Base-by-base conservation (phyloP, 2,329 filamentous ascomycete genomes). In the Annulohypoxylon truncatum region DNA sequence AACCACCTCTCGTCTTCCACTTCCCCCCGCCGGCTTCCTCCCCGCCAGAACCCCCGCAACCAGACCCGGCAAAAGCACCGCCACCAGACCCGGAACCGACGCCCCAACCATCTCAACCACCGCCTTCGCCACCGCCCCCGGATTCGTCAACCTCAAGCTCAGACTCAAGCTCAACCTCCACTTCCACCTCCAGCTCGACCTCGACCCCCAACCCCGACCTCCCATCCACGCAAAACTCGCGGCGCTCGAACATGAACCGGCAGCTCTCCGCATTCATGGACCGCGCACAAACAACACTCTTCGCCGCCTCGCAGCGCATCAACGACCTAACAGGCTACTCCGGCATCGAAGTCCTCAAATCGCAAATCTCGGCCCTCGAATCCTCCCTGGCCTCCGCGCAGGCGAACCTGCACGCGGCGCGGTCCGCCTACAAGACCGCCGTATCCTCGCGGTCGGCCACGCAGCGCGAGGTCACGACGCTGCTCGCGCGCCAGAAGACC, bases 281-380 rank as follows among this genome's bases (percentile, higher is more conserved):
- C 81, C 90, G 92, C 69, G 78, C 97, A 18, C 93, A 98, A 76
- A 88, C 90, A 29, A 94, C 95, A 73, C 86, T 96, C 47, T 91
- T 97, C 69, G 87, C 91, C 54, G 94, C 94, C 3, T 93, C 93
- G 1, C 92, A 96, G 77, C 91, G 92, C 64, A 87, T 99, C 79
- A 99, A 97, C 79, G 93, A 94, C 74, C 88, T 97, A 57, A 99
- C 96, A 2, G 96, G 96, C 70, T 99, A 98, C 82, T 92, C 92
- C 0, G 89, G 91, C 44, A 98, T 99, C 78, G 94, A 97, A 78
- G 83, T 87, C 22, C 87, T 99, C 71, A 96, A 97, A 77, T 81
- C 83, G 8, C 88, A 92, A 63, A 98, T 98, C 78, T 85, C 89
- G 13, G 78, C 81, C 20, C 91, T 90, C 64, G 92, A 92, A 75